Conservation (phyloP, 192 early-diverging fungal genomes). For the Umbelopsis sp. region DNA sequence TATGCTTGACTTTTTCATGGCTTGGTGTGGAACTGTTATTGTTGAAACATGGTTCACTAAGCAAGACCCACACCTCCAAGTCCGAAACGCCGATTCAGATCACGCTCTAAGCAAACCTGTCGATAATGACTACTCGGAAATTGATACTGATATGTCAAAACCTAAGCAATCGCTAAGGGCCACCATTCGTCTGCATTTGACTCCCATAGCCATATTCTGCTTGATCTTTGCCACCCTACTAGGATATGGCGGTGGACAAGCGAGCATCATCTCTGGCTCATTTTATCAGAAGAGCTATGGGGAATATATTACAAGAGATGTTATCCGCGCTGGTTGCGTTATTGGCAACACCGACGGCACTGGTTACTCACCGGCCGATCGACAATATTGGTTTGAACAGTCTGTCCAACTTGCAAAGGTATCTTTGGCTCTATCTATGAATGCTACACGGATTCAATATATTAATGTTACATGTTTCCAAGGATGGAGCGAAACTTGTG, state of each 20-base stretch:
- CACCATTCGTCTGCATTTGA: background rate
- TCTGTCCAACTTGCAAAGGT: constrained; percentile 19
- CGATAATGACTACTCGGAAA: background rate
- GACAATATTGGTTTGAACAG: constrained; percentile 17
- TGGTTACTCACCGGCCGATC: background rate
- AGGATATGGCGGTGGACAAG: constrained; percentile 18
- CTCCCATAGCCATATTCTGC: background rate
- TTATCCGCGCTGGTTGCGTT: constrained; percentile 22
- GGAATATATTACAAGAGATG: background rate
- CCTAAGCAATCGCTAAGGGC: background rate
- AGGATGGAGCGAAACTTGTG: constrained; percentile 27
- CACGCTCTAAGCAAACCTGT: background rate
- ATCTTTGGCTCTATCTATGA: background rate
- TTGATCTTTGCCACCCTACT: background rate
- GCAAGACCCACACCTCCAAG: background rate
- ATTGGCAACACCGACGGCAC: constrained; percentile 8
- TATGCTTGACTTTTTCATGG: constrained; percentile 19
- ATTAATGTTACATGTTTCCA: background rate
- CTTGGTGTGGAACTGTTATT: constrained; percentile 3
- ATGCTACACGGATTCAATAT: background rate
- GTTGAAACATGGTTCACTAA: background rate
- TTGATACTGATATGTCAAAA: background rate
- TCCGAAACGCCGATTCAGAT: background rate
- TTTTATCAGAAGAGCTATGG: constrained; percentile 19
- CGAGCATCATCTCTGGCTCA: constrained; percentile 11